phyloP scores from a whole-genome alignment of 805 yeast genomes.

The Yarrowia keelungensis region DNA sequence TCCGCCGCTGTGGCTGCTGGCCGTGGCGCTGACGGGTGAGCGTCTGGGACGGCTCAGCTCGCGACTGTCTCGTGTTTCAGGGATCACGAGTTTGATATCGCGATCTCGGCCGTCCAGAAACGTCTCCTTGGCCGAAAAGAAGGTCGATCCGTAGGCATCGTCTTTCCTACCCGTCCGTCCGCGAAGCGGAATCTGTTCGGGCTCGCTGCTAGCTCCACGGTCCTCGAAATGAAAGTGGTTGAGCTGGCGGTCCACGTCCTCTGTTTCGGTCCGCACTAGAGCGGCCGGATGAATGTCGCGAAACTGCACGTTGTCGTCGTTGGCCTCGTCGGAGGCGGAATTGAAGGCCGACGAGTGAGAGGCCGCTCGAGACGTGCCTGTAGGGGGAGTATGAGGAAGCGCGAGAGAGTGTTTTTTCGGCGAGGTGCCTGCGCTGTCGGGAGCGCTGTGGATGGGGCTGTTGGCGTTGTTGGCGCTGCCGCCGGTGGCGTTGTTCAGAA shows the following conservation, averaged over 20 bases:
- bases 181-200: constrained; percentile 21
- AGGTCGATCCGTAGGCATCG: constrained; percentile 11
- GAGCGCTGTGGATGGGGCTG: not conserved
- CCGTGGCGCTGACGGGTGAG: constrained; percentile 12
- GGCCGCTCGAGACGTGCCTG: constrained; percentile 21
- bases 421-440: constrained; percentile 27
- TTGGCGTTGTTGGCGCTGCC: constrained; percentile 5
- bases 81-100: constrained; percentile 28
- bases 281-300: constrained; percentile 36
- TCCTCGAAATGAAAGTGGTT: constrained; percentile 31
- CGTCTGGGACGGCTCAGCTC: constrained; percentile 13
- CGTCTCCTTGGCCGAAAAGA: constrained; percentile 30
- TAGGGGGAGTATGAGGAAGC: constrained; percentile 17
- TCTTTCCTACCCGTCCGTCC: constrained; percentile 7
- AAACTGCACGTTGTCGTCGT: constrained; percentile 28
- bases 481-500: constrained; percentile 27
- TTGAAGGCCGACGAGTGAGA: constrained; percentile 32
- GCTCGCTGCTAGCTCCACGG: constrained; percentile 18
- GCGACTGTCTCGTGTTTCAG: not conserved
- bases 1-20: constrained; percentile 22
- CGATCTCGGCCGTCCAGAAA: constrained; percentile 22
- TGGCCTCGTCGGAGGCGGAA: constrained; percentile 31
- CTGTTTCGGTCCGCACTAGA: constrained; percentile 19
- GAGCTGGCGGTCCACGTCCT: constrained; percentile 28
- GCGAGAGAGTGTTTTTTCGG: constrained; percentile 31